Conservation (phyloP, 192 early-diverging fungal species). For the Borealophlyctis nickersoniae region DNA sequence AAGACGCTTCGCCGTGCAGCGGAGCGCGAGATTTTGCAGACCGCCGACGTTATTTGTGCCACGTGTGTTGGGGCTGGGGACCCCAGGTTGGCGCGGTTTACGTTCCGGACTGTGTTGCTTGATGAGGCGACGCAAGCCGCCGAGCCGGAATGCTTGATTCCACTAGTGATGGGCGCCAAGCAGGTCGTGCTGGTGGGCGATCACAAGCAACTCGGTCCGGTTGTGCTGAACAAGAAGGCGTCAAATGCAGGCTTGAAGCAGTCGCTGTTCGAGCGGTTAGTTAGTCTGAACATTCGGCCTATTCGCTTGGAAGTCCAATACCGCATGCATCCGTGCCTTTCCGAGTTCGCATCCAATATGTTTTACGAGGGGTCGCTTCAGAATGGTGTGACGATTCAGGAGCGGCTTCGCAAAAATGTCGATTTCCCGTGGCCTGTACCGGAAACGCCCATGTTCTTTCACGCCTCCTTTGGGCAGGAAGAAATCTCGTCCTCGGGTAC, state of each 20-base stretch:
- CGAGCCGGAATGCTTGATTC: constrained; percentile 98
- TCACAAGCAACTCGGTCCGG: constrained; percentile 98
- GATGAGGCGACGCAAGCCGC: constrained; percentile 98
- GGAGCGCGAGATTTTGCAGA: constrained; percentile 87
- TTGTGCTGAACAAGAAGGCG: constrained; percentile 96
- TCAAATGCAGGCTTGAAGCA: constrained; percentile 91
- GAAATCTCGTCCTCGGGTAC: constrained; percentile 97
- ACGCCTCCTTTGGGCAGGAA: constrained; percentile 88
- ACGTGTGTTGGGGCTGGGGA: constrained; percentile 98
- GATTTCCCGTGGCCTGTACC: constrained; percentile 98
- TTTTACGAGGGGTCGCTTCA: constrained; percentile 98
- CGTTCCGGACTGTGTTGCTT: constrained; percentile 91
- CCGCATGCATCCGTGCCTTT: constrained; percentile 98
- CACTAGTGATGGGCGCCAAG: constrained; percentile 91
- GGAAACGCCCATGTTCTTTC: constrained; percentile 93
- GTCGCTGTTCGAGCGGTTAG: constrained; percentile 94
- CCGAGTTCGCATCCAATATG: constrained; percentile 98
- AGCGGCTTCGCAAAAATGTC: constrained; percentile 80
- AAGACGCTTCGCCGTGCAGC: constrained; percentile 76
- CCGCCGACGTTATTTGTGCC: constrained; percentile 96
- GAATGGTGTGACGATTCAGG: constrained; percentile 91
- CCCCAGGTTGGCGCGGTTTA: constrained; percentile 79
- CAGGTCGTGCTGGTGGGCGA: constrained; percentile 97
- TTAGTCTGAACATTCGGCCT: constrained; percentile 87
- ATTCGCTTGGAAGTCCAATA: constrained; percentile 98